Percentiles rank a stretch among this genome's conserved stretches.
Conservation (phyloP, 1,139 yeast genomes). For the Hyphopichia khmerensis region DNA sequence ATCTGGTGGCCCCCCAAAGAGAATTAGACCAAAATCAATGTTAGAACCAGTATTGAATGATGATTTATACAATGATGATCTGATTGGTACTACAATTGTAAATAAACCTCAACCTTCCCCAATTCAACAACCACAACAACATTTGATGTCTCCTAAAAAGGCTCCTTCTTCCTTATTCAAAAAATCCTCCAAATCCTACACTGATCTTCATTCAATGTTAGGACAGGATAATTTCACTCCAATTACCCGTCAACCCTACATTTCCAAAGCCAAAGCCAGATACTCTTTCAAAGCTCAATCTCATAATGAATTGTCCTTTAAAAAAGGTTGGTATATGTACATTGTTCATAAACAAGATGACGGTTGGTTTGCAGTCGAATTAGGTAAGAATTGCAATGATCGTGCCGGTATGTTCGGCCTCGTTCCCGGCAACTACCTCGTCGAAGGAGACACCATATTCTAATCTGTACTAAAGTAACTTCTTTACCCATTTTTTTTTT, state of each 20-base stretch:
- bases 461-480: conserved; percentile 6
- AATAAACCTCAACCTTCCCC: conserved; percentile 8
- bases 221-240: conserved; percentile 24
- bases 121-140: conserved; percentile 5
- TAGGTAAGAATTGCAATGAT: conserved; percentile 52
- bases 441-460: conserved; percentile 27
- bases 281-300: conserved; percentile 75
- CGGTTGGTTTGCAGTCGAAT: conserved; percentile 89
- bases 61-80: conserved; percentile 11
- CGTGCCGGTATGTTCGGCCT: conserved; percentile 56
- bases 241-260: conserved; percentile 49
- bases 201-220: conserved; percentile 30
- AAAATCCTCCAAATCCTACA: conserved; percentile 31
- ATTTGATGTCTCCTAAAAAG: conserved; percentile 13
- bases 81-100: conserved; percentile 15
- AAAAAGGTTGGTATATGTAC: conserved; percentile 71
- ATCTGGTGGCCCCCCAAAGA: not conserved
- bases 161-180: conserved; percentile 11
- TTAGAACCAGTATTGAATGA: conserved; percentile 13
- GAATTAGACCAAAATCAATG: conserved; percentile 46
- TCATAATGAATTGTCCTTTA: conserved; percentile 75
- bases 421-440: conserved; percentile 77
- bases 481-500: not conserved
- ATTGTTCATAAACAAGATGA: conserved; percentile 78
- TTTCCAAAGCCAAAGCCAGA: conserved; percentile 63